phyloP scores from a whole-genome alignment of 2,329 filamentous ascomycete genomes.

The Phyllosticta citriasiana region DNA sequence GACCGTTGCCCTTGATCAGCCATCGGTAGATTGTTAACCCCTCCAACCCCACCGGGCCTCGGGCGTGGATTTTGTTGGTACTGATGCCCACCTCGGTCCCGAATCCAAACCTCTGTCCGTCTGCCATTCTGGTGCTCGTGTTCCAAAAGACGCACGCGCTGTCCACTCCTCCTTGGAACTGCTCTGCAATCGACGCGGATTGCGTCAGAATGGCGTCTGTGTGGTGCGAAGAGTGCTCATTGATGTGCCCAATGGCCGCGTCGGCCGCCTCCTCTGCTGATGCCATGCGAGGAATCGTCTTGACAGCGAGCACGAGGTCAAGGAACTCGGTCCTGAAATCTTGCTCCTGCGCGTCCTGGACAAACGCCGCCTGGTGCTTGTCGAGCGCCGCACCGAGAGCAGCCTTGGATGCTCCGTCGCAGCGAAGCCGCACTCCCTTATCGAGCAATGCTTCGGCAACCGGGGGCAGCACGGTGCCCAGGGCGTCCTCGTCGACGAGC shows the following conservation, averaged over 20 bases:
- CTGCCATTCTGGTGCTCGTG: conserved; percentile 83
- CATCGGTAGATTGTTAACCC: conserved; percentile 98
- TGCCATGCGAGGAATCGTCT: conserved; percentile 48
- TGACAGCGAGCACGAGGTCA: conserved; percentile 72
- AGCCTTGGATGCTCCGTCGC: conserved; percentile 59
- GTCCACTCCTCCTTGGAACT: conserved; percentile 78
- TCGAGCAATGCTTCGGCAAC: conserved; percentile 65
- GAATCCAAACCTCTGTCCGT: conserved; percentile 95
- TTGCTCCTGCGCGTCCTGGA: conserved; percentile 55
- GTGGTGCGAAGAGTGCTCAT: conserved; percentile 83
- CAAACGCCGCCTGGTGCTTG: conserved; percentile 29
- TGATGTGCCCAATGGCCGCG: conserved; percentile 79
- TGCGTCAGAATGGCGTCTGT: conserved; percentile 83
- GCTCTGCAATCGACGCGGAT: conserved; percentile 56
- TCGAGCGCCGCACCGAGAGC: conserved; percentile 45
- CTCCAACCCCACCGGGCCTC: conserved; percentile 87
- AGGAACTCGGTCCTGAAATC: conserved; percentile 91
- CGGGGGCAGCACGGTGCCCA: conserved; percentile 56
- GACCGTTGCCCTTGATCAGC: conserved; percentile 72
- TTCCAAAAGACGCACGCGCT: conserved; percentile 96
- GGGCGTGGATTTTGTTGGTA: conserved; percentile 95
- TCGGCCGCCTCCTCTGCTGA: conserved; percentile 37
- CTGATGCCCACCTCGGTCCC: conserved; percentile 97
- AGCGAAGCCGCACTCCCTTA: conserved; percentile 73
- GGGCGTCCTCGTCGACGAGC: conserved; percentile 64